Conservation (phyloP, 306 rosid species). For the Canavalia gladiata region DNA sequence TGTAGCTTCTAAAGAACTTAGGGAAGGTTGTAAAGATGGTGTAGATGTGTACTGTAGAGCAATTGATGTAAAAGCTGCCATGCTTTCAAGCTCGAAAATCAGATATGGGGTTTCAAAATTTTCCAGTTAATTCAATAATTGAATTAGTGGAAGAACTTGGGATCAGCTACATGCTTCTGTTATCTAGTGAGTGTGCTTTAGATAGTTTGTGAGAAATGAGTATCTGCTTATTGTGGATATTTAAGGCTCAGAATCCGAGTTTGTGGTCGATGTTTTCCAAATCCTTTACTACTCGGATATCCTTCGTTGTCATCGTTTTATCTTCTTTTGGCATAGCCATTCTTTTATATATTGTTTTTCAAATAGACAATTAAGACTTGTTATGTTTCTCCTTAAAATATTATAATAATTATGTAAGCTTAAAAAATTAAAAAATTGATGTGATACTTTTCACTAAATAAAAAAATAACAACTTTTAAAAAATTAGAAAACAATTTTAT, state of each 20-base stretch:
- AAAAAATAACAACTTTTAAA: too few species aligned
- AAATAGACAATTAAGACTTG: too few species aligned
- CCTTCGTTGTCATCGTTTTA: conserved; percentile 52
- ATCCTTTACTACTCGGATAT: conserved; percentile 51
- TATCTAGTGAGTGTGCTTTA: conserved; percentile 24
- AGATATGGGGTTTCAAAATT: conserved; percentile 27
- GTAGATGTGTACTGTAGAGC: conserved; percentile 62
- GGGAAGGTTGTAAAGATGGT: conserved; percentile 59
- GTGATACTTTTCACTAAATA: too few species aligned
- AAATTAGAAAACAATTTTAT: too few species aligned
- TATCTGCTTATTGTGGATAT: conserved; percentile 53
- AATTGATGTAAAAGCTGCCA: conserved; percentile 73
- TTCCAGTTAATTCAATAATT: conserved; percentile 5
- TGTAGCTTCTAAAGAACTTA: conserved; percentile 58
- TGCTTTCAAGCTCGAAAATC: conserved; percentile 46
- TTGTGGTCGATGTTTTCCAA: conserved; percentile 70
- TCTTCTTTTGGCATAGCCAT: not conserved
- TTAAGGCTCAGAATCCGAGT: conserved; percentile 66
- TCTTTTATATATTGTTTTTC: too few species aligned
- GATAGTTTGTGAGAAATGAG: conserved; percentile 29
- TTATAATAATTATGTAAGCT: too few species aligned
- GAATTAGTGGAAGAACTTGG: conserved; percentile 42
- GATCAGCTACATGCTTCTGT: conserved; percentile 23
- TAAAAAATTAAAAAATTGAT: too few species aligned
- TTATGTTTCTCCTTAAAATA: too few species aligned